phyloP scores from a whole-genome alignment of 2,329 filamentous ascomycete genomes.

The Cladosporium sp. region DNA sequence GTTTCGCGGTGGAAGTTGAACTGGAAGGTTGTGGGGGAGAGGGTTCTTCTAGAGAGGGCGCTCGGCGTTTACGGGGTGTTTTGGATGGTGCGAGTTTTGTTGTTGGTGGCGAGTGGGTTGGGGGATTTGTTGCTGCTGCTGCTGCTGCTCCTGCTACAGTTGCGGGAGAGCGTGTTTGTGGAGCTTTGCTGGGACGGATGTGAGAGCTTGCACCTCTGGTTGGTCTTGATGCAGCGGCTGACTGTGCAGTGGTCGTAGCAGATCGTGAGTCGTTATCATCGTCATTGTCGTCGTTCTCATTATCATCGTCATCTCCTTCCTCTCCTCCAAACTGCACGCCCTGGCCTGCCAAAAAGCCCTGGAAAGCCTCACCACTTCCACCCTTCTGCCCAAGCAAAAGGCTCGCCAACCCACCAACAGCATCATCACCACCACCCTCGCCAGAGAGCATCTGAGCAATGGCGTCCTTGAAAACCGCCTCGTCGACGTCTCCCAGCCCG shows the following conservation, averaged over 20 bases:
- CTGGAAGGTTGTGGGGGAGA: neutral
- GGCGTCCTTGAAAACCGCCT: slow-evolving; percentile 38
- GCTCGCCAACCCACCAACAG: slow-evolving; percentile 39
- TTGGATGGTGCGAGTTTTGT: neutral
- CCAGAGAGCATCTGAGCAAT: slow-evolving; percentile 42
- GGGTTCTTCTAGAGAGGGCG: neutral
- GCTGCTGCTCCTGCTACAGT: neutral
- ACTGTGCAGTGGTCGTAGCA: neutral
- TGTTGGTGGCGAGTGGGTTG: neutral
- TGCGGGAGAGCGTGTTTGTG: neutral
- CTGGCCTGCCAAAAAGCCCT: slow-evolving; percentile 4
- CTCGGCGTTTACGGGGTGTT: slow-evolving; percentile 8
- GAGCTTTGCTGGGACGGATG: too few species aligned
- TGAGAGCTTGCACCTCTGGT: neutral
- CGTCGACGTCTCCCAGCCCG: slow-evolving; percentile 37
- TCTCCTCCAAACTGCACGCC: slow-evolving; percentile 2
- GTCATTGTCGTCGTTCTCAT: neutral
- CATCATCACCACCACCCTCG: slow-evolving; percentile 37
- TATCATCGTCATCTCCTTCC: neutral
- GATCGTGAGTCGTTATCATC: neutral
- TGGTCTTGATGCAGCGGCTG: neutral
- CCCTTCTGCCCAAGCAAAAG: slow-evolving; percentile 33
- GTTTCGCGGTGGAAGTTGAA: neutral
- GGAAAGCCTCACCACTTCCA: slow-evolving; percentile 3
- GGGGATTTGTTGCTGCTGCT: neutral